Percentiles rank a stretch among this genome's conserved stretches.
phyloP scores from a whole-genome alignment of 352 stramenopile genomes.

The Phytophthora constricta region DNA sequence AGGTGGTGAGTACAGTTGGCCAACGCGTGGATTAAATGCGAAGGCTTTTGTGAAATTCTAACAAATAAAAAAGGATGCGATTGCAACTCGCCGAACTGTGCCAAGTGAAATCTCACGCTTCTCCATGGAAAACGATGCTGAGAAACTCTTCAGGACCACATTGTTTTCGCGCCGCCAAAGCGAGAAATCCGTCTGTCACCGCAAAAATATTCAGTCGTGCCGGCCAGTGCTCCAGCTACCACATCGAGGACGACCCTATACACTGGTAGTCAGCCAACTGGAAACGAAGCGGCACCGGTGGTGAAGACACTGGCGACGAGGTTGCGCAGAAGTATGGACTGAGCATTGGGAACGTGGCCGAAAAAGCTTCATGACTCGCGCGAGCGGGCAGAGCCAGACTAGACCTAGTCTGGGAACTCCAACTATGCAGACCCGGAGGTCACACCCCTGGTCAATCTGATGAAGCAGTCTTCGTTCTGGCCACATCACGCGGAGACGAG shows the following conservation, averaged over 20 bases:
- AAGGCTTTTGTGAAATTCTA: neutral
- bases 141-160: too few species aligned
- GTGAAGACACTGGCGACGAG: slow-evolving; percentile 29
- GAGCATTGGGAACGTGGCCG: too few species aligned
- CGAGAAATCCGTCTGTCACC: too few species aligned
- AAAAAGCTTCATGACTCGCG: too few species aligned
- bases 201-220: neutral
- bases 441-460: slow-evolving; percentile 26
- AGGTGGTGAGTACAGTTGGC: slow-evolving; percentile 36
- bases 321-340: too few species aligned
- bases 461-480: slow-evolving; percentile 24
- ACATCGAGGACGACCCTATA: slow-evolving; percentile 68
- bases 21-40: neutral
- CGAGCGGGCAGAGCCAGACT: slow-evolving; percentile 32
- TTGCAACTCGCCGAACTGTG: neutral
- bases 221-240: slow-evolving; percentile 40
- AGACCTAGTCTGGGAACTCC: slow-evolving; percentile 16
- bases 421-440: slow-evolving; percentile 18
- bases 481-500: slow-evolving; percentile 13
- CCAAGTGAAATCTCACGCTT: too few species aligned
- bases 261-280: slow-evolving; percentile 67
- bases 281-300: slow-evolving; percentile 36
- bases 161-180: too few species aligned
- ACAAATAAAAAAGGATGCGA: neutral
- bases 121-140: too few species aligned